Conservation (phyloP, 176 grass and related monocot species). For the Rhynchospora pubera region DNA sequence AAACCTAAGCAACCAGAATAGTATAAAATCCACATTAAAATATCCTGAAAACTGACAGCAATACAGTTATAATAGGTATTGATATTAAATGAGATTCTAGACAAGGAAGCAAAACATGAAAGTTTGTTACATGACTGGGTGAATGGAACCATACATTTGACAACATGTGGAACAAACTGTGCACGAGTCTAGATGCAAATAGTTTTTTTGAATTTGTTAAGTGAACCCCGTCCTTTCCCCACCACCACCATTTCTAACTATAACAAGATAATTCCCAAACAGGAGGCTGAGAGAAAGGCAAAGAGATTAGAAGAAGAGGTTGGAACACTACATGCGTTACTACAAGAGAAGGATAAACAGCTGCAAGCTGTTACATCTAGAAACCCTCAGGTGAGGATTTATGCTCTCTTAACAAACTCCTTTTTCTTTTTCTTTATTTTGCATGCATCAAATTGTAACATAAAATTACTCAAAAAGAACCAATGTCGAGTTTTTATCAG, state of each 20-base stretch:
- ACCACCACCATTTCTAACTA: background rate
- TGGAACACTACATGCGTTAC: background rate
- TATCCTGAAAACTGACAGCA: background rate
- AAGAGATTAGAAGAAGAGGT: slow-evolving; percentile 12
- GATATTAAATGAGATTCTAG: too few species aligned
- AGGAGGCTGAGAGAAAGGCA: slow-evolving; percentile 4
- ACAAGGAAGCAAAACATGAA: too few species aligned
- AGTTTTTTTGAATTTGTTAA: too few species aligned
- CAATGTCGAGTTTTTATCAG: too few species aligned
- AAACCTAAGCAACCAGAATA: background rate
- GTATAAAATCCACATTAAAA: background rate
- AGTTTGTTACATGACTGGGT: too few species aligned
- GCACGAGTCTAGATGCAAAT: too few species aligned
- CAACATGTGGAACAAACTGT: too few species aligned
- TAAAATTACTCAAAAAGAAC: background rate
- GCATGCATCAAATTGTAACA: background rate
- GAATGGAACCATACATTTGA: too few species aligned
- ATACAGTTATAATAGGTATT: too few species aligned
- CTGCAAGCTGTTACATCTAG: background rate
- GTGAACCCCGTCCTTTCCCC: too few species aligned
- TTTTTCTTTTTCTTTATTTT: background rate
- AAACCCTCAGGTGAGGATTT: background rate
- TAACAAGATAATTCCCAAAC: background rate
- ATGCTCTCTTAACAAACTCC: background rate
- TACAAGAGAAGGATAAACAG: slow-evolving; percentile 8